phyloP scores from a whole-genome alignment of 163 green algal genomes.

The Chlorella variabilis region DNA sequence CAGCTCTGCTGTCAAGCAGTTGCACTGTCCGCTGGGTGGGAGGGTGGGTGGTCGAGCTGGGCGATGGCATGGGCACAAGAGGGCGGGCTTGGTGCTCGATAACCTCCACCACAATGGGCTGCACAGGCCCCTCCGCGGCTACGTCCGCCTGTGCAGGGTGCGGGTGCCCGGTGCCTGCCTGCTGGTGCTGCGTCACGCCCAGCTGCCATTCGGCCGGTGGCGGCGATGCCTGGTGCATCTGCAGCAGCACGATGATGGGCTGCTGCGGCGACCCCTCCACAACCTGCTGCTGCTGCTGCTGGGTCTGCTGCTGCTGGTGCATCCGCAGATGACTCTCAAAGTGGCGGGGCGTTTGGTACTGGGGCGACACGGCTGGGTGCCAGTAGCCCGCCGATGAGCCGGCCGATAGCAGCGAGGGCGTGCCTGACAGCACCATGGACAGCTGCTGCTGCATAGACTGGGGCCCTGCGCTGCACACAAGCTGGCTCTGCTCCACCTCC shows the following conservation, averaged over 20 bases:
- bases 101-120: no score
- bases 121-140: no score
- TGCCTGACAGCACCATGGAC: neutral
- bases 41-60: no score
- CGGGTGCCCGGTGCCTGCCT: no score
- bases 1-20: no score
- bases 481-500: neutral
- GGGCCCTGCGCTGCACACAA: neutral
- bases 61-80: no score
- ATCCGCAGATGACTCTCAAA: no score
- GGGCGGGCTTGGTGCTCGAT: no score
- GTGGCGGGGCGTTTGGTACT: neutral
- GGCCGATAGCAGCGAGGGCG: neutral
- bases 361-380: neutral
- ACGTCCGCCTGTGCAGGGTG: no score
- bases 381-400: neutral
- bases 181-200: neutral
- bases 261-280: neutral
- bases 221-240: neutral
- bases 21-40: no score
- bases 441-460: conserved; percentile 2
- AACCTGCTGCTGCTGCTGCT: neutral
- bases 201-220: neutral
- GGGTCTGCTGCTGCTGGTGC: neutral
- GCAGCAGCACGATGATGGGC: neutral